Percentiles rank a stretch among this genome's conserved stretches.
phyloP scores from a whole-genome alignment of 1,284 basidiomycete genomes.

The Ceratobasidium theobromae region DNA sequence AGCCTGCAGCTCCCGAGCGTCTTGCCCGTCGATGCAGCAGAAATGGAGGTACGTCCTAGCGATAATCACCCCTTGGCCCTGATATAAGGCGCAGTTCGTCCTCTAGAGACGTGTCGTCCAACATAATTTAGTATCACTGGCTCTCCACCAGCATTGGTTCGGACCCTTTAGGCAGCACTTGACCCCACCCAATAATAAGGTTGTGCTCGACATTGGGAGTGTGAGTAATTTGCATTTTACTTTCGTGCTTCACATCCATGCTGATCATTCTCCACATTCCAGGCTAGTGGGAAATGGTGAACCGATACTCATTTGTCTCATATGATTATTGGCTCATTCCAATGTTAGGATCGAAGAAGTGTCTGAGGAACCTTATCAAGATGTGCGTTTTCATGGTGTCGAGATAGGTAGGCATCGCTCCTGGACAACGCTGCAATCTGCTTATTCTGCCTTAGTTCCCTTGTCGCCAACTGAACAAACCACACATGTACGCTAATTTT shows the following conservation, averaged over 20 bases:
- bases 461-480: background rate
- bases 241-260: background rate
- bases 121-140: constrained; percentile 1
- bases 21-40: background rate
- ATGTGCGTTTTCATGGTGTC: constrained; percentile 1
- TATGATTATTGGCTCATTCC: background rate
- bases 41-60: constrained; percentile 19
- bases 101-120: constrained; percentile 18
- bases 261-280: background rate
- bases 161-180: constrained; percentile 11
- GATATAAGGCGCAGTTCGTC: constrained; percentile 18
- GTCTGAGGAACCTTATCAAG: background rate
- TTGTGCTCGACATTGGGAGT: constrained; percentile 23
- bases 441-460: constrained; percentile 1
- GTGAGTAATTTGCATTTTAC: constrained; percentile 9
- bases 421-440: background rate
- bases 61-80: constrained; percentile 32
- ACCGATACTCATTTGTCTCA: background rate
- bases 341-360: constrained; percentile 22
- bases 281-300: constrained; percentile 25
- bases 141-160: background rate
- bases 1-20: background rate
- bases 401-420: constrained; percentile 1
- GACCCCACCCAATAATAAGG: background rate
- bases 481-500: background rate